Evolutionary conservation across 345 rosid species (phyloP), one percentile per base, ranked within the genome.

Genomic region (Eucalyptus marginata): DNA sequence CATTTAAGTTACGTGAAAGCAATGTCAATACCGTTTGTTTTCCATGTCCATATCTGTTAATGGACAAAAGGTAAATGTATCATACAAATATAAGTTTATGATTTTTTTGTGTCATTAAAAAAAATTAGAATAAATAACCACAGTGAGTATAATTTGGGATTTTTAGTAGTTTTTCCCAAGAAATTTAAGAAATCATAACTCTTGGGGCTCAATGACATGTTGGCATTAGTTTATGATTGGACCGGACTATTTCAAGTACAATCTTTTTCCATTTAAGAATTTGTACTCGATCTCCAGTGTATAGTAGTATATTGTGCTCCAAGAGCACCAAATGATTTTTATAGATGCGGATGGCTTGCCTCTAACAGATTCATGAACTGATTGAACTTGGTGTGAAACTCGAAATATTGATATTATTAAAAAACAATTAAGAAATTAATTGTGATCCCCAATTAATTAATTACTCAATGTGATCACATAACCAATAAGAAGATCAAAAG

Each of bases 281-380:
- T 9, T 3, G 43, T 52, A 16, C 36, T 68, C 3, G 1, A 68
- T 68, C 36, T 36, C 24, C 4, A 56, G 13, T 56, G 24, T 56
- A 56, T 22, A 24, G 4, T 16, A 68, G 7, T 16, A 33, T 16
- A 16, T 16, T 8, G 22, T 16, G 79, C 22, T 68, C 44, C 24
- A 3, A 76, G 27, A 76, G 5, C 46, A 20, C 27, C 47, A 3
- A 20, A 76, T 36, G 83, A 36, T 36, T 76, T 18, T 76, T 18
- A 10, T 76, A 5, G 83, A 76, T 13, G 47, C 5, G 0, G 25
- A 71, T 18, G 47, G 47, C 7, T 20, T 7, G 2, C 47, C 27
- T 40, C 43, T 40, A 40, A 22, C 2, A 0, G 29, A 20, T 20
- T 7, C 14, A 36, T 1, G 25, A 36, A 25, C 2, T 8, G 2